Evolutionary conservation across 495 filamentous ascomycete genomes (phyloP), one percentile per base, ranked within the genome.

Genomic region (Xylaria bambusicola): DNA sequence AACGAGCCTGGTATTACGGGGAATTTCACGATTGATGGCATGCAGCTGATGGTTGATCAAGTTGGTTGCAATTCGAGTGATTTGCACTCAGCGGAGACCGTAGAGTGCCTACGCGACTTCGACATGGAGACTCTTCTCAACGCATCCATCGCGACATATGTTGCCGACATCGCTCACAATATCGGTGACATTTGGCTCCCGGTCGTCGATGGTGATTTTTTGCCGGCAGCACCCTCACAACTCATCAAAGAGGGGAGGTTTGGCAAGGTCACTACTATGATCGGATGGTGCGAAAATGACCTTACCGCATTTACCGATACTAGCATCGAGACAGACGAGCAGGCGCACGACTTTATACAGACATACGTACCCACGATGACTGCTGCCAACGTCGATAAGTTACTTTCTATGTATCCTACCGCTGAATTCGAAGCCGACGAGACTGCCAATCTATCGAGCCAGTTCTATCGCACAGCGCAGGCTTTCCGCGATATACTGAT

Each of bases 91-190:
- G 15, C 42, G 10, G 77, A 85, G 46, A 81, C 81, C 0, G 71
- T 87, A 1, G 71, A 69, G 6, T 88, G 85, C 61, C 73, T 87
- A 9, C 80, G 84, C 0, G 66, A 48, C 2, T 58, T 84, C 10
- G 72, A 78, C 46, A 86, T 81, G 63, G 65, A 56, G 0, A 75
- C 73, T 0, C 81, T 83, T 62, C 71, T 85, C 8, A 75, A 78
- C 53, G 68, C 61, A 0, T 56, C 62, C 31, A 57, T 62, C 24
- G 27, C 27, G 0, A 68, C 66, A 21, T 60, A 64, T 29, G 3
- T 10, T 1, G 15, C 2, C 1, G 66, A 68, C 29, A 51, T 68
- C 26, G 53, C 61, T 42, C 61, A 69, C 38, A 72, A 67, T 27
- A 54, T 65, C 33, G 66, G 66, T 23, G 68, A 66, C 59, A 65